Evolutionary conservation across 2,329 filamentous ascomycete genomes (phyloP), one percentile per base, ranked within the genome.

Genomic region (Diaporthe caulivora): DNA sequence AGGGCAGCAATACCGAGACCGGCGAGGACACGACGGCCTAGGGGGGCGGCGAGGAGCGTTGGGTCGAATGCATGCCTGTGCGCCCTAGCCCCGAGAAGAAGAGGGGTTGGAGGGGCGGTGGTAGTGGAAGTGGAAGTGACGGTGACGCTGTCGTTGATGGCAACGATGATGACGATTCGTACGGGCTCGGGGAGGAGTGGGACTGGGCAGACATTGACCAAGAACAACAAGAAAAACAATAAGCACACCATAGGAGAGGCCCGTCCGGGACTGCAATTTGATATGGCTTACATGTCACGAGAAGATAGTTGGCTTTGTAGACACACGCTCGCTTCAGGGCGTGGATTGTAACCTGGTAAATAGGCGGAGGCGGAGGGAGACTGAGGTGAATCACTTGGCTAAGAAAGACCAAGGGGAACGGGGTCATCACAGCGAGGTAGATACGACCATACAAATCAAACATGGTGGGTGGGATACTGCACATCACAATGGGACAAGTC

Each of bases 11-110:
- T 49, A 31, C 31, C 18, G 51, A 44, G 24, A 71, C 73, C 75
- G 74, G 37, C 29, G 58, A 64, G 31, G 72, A 60, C 26, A 21
- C 51, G 72, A 53, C 58, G 69, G 31, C 53, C 53, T 74, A 74
- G 72, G 17, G 47, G 69, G 68, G 26, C 44, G 72, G 26, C 69
- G 72, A 67, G 58, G 29, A 51, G 34, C 57, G n/a, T 5, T 67
- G 67, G 67, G 42, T 57, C 11, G 29, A 71, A 17, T 29, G 64
- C 58, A 57, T 74, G 21, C 49, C 67, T 34, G 10, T 71, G n/a
- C 72, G 55, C 15, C 40, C 67, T 24, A 73, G 72, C n/a, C 72
- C 65, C 37, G 37, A 40, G 37, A 40, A 40, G 55, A 57, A 24
- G 37, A 37, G 51, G 26, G 34, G 8, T 42, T 31, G 57, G 17